Conservation (phyloP, 306 rosid species). For the Begonia peltatifolia region DNA sequence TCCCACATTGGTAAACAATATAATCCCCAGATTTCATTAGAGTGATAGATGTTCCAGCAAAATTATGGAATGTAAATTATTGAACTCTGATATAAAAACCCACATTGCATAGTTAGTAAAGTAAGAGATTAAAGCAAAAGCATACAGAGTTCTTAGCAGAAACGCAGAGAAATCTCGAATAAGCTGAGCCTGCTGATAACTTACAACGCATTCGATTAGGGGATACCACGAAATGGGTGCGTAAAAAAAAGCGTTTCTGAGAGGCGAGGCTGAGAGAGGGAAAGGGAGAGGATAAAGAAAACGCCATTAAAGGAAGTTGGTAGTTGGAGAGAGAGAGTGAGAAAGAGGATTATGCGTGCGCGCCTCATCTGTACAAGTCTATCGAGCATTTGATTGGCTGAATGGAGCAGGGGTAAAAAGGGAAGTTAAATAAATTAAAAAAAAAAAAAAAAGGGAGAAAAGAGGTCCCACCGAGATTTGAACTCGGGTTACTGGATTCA, state of each 20-base stretch:
- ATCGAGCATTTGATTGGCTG: neutral
- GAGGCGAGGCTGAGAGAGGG: constrained; percentile 1
- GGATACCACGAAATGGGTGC: neutral
- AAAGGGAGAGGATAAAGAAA: constrained; percentile 4
- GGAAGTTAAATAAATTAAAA: constrained; percentile 4
- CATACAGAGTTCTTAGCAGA: neutral
- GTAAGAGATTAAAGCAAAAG: constrained; percentile 2
- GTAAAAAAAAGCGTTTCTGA: neutral
- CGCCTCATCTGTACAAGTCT: constrained; percentile 9
- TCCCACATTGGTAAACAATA: too few species aligned
- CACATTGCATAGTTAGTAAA: neutral
- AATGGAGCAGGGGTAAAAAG: constrained; percentile 15
- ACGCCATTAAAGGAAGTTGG: constrained; percentile 8
- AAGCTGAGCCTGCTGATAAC: neutral
- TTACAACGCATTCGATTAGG: neutral
- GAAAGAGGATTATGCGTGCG: constrained; percentile 7
- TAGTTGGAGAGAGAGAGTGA: constrained; percentile 1
- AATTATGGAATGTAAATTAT: too few species aligned
- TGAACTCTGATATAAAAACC: neutral
- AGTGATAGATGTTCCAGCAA: too few species aligned
- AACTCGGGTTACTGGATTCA: constrained; percentile 11
- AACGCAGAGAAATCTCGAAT: constrained; percentile 1
- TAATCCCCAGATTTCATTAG: too few species aligned
- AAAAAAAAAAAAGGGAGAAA: too few species aligned
- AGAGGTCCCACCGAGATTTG: constrained; percentile 9